phyloP scores from a whole-genome alignment of 495 filamentous ascomycete species.

The Lasiosphaeria hispida region DNA sequence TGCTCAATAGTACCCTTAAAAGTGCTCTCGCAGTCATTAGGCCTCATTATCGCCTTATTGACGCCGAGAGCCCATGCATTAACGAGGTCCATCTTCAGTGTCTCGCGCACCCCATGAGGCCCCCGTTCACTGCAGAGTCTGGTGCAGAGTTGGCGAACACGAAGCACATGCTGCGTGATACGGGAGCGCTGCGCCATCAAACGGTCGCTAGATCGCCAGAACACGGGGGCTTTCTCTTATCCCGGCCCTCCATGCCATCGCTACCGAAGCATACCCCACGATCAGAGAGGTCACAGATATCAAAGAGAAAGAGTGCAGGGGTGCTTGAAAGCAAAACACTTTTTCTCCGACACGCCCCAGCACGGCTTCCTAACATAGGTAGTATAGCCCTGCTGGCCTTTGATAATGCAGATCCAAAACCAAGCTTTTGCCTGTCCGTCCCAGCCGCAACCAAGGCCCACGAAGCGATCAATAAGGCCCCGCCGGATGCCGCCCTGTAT shows the following conservation, averaged over 20 bases:
- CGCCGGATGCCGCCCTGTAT: background rate
- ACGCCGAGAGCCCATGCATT: too few relatives aligned
- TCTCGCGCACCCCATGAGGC: background rate
- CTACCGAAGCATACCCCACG: too few relatives aligned
- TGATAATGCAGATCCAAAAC: background rate
- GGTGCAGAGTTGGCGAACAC: conserved; percentile 3
- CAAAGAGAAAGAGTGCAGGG: background rate
- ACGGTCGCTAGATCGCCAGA: background rate
- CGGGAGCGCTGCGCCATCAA: background rate
- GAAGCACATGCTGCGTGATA: conserved; percentile 19
- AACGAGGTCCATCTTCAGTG: background rate
- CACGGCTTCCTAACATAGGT: background rate
- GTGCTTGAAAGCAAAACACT: too few relatives aligned
- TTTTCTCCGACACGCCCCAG: background rate
- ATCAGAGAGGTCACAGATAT: background rate
- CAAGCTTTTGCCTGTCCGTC: background rate
- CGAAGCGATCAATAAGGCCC: background rate
- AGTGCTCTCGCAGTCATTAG: too few relatives aligned
- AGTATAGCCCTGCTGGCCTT: background rate
- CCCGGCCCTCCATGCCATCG: conserved; percentile 6
- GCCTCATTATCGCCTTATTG: too few relatives aligned
- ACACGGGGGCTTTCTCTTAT: background rate
- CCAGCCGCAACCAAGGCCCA: background rate
- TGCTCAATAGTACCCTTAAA: too few relatives aligned
- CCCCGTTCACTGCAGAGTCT: too few relatives aligned